These are phyloP conservation scores for Trichosanthes truncata DNA, from an alignment of 306 rosid species.

Conservation along the genomic window DNA sequence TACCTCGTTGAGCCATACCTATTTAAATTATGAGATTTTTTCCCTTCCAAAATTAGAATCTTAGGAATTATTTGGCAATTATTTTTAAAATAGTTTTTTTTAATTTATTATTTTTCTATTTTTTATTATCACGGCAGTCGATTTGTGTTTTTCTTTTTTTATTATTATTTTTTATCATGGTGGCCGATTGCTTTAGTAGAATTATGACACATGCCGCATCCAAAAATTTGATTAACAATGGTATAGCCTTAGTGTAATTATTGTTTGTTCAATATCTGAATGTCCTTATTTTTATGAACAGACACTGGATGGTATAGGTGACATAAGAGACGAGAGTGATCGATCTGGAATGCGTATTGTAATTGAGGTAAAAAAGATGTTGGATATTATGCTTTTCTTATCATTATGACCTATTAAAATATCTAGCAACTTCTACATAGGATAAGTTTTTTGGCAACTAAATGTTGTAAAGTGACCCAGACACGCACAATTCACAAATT, in stretches of 20 bases:
- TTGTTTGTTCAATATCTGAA: constrained; percentile 1
- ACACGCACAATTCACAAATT: not conserved
- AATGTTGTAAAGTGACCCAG: not conserved
- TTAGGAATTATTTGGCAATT: not conserved
- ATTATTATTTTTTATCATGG: not conserved
- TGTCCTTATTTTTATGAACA: constrained; percentile 20
- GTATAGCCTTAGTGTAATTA: not conserved
- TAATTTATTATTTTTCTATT: not conserved
- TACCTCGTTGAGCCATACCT: not conserved
- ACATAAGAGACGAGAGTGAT: constrained; percentile 95
- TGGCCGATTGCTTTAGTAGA: not conserved
- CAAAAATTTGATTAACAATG: not conserved
- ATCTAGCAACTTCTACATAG: not conserved
- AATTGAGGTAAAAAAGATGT: constrained; percentile 53
- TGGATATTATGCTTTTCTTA: not conserved
- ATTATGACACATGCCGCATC: not conserved
- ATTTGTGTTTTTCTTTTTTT: not conserved
- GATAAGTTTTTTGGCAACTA: not conserved
- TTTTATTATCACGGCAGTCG: too few relatives aligned
- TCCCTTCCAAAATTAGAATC: not conserved
- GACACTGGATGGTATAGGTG: constrained; percentile 84
- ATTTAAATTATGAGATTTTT: not conserved
- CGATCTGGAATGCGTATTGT: constrained; percentile 96
- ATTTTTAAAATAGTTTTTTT: not conserved
- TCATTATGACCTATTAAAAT: not conserved